phyloP scores from a whole-genome alignment of 345 rosid species.

The Eucalyptus regnans region DNA sequence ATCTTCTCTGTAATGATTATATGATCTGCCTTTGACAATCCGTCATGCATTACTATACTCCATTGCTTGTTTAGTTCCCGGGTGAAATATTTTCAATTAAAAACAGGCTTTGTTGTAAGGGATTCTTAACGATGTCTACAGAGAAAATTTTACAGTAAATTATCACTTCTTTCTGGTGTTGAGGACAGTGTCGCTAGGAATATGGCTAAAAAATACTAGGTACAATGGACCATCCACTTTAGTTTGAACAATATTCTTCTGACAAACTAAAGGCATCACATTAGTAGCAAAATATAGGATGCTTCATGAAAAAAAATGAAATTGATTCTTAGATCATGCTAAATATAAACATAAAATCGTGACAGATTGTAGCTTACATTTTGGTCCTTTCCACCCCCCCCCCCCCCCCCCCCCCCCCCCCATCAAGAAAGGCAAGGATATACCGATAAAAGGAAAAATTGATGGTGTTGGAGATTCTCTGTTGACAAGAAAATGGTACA shows the following conservation, averaged over 20 bases:
- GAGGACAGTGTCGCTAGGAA: background rate
- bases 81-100: background rate
- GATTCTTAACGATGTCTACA: background rate
- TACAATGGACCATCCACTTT: background rate
- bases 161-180: background rate
- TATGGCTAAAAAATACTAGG: background rate
- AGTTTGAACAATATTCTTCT: background rate
- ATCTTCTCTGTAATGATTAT: background rate
- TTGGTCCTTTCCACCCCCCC: background rate
- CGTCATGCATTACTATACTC: background rate
- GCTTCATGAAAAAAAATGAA: background rate
- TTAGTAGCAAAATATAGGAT: background rate
- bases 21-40: background rate
- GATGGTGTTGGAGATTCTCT: background rate
- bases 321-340: background rate
- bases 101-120: background rate
- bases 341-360: background rate
- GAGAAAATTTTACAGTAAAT: background rate
- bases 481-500: background rate
- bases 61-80: background rate
- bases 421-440: background rate
- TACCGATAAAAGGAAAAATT: background rate
- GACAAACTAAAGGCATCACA: background rate
- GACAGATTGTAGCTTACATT: background rate
- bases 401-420: too few relatives aligned